Percentiles rank a stretch among this genome's conserved stretches.
Evolutionary conservation across 2,329 filamentous ascomycete species (phyloP).

Genomic region (Hypomyces perniciosus): DNA sequence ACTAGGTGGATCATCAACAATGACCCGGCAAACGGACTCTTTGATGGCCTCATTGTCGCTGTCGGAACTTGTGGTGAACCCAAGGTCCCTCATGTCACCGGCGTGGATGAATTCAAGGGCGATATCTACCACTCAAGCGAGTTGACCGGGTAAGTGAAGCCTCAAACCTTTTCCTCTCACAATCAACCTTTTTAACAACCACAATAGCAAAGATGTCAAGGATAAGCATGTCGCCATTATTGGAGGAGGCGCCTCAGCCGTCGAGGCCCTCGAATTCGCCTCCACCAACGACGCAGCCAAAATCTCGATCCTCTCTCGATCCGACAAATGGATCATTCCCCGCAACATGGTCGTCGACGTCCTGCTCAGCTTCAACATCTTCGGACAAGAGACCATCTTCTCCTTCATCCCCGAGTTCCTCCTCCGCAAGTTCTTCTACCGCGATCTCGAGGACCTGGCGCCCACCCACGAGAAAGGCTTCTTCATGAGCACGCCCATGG

Average conservation of each 20-base stretch:
- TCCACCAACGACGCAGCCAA: conserved; percentile 59
- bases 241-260: conserved; percentile 72
- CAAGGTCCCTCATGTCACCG: conserved; percentile 64
- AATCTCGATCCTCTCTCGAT: conserved; percentile 67
- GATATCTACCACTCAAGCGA: conserved; percentile 69
- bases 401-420: conserved; percentile 74
- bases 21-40: conserved; percentile 60
- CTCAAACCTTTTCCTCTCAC: neutral
- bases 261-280: conserved; percentile 78
- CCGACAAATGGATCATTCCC: conserved; percentile 84
- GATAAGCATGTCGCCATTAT: conserved; percentile 72
- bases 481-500: conserved; percentile 83
- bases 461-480: conserved; percentile 62
- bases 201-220: conserved; percentile 54
- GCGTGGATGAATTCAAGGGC: conserved; percentile 67
- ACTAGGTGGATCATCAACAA: conserved; percentile 81
- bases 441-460: conserved; percentile 68
- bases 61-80: conserved; percentile 76
- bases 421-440: conserved; percentile 74
- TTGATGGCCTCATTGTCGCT: conserved; percentile 73
- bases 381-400: conserved; percentile 68
- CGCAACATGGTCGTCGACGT: conserved; percentile 69
- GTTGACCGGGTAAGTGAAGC: conserved; percentile 50
- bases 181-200: conserved; percentile 17
- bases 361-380: conserved; percentile 69